phyloP scores from a whole-genome alignment of 345 rosid genomes.

The Eucalyptus sp. region DNA sequence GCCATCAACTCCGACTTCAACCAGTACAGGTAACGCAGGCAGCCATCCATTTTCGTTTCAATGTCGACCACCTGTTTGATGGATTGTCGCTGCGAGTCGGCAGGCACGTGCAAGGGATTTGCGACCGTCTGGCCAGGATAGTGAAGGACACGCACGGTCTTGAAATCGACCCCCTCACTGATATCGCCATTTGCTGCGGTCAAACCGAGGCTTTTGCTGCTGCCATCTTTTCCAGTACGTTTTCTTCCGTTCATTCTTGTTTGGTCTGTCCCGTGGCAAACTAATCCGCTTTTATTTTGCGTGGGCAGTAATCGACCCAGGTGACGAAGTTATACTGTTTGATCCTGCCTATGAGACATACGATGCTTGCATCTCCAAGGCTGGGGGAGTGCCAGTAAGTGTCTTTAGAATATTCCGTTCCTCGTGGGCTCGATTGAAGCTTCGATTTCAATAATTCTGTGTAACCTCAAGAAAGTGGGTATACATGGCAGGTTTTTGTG shows the following conservation, averaged over 20 bases:
- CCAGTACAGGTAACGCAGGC: slow-evolving; percentile 32
- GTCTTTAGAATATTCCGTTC: not conserved
- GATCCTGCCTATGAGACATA: slow-evolving; percentile 49
- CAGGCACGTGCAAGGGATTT: slow-evolving; percentile 58
- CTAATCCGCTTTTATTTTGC: not conserved
- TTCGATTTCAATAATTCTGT: not conserved
- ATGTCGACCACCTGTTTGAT: not conserved
- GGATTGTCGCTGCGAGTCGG: not conserved
- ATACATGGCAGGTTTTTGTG: slow-evolving; percentile 33
- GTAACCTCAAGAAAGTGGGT: not conserved
- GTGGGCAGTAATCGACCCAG: slow-evolving; percentile 29
- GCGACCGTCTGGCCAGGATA: slow-evolving; percentile 24
- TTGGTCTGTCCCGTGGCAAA: not conserved
- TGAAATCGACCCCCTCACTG: slow-evolving; percentile 35
- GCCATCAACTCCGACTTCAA: slow-evolving; percentile 48
- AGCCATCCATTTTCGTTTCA: not conserved
- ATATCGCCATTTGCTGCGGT: slow-evolving; percentile 51
- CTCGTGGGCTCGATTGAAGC: not conserved
- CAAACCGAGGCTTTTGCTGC: slow-evolving; percentile 66
- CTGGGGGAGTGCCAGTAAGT: slow-evolving; percentile 55
- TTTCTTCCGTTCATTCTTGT: not conserved
- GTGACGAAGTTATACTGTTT: slow-evolving; percentile 52
- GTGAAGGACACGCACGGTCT: slow-evolving; percentile 28
- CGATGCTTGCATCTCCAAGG: slow-evolving; percentile 33
- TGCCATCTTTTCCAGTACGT: slow-evolving; percentile 32